Evolutionary conservation across 1,284 basidiomycete species (phyloP).

Genomic region (Leccinum holopus): DNA sequence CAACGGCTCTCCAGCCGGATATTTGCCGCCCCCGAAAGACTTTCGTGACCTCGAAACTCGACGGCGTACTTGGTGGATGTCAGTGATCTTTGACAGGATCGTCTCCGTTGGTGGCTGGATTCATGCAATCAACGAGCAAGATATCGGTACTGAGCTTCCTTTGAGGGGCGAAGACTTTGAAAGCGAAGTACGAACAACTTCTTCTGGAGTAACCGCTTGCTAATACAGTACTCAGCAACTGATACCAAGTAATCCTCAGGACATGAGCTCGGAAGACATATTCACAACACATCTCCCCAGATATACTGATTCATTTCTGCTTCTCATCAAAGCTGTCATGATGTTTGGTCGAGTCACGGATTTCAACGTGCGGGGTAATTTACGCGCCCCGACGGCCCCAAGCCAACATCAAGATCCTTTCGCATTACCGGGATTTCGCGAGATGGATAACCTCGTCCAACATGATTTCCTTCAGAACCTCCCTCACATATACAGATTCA

Average conservation of each 20-base stretch:
- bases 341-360: constrained; percentile 80
- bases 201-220: constrained; percentile 4
- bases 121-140: constrained; percentile 75
- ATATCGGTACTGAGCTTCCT: constrained; percentile 78
- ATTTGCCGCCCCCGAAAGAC: constrained; percentile 75
- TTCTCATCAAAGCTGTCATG: constrained; percentile 79
- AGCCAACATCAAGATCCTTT: constrained; percentile 70
- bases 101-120: constrained; percentile 88
- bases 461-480: constrained; percentile 66
- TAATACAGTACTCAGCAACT: constrained; percentile 41
- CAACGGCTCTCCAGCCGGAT: constrained; percentile 67
- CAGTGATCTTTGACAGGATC: constrained; percentile 78
- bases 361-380: constrained; percentile 70
- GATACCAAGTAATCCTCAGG: constrained; percentile 69
- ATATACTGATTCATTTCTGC: constrained; percentile 76
- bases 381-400: constrained; percentile 57
- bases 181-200: constrained; percentile 48
- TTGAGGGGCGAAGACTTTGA: constrained; percentile 72
- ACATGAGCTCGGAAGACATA: constrained; percentile 58
- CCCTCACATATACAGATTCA: constrained; percentile 64
- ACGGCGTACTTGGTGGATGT: constrained; percentile 85
- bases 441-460: constrained; percentile 65
- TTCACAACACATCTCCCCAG: constrained; percentile 67
- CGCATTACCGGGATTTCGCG: constrained; percentile 58
- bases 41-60: constrained; percentile 70